Percentiles rank a stretch among this genome's conserved stretches.
Evolutionary conservation across 257 asterid species (phyloP).

Genomic region (Primulina eburnea): DNA sequence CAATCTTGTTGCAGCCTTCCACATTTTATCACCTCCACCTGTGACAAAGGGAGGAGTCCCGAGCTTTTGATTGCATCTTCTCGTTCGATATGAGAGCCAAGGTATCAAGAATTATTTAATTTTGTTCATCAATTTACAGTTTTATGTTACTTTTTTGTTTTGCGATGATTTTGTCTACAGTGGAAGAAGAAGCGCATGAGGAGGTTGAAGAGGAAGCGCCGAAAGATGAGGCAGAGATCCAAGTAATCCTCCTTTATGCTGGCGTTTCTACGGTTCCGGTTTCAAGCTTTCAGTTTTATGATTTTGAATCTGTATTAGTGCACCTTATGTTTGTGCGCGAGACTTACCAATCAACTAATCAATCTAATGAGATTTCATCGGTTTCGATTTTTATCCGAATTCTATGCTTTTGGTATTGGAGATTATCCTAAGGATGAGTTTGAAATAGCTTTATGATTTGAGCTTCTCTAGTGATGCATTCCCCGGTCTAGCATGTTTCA

Average conservation of each 20-base stretch:
- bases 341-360: not conserved
- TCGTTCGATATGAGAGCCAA: not conserved
- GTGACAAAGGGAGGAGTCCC: not conserved
- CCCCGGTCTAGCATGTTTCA: not conserved
- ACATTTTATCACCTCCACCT: not conserved
- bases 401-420: not conserved
- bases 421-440: no score
- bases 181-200: conserved; percentile 70
- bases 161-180: conserved; percentile 22
- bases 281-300: not conserved
- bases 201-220: conserved; percentile 61
- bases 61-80: not conserved
- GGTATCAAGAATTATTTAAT: not conserved
- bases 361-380: not conserved
- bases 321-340: not conserved
- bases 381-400: not conserved
- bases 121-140: not conserved
- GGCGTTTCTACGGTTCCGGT: not conserved
- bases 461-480: not conserved
- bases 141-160: not conserved
- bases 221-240: conserved; percentile 62
- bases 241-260: conserved; percentile 24
- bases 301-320: not conserved
- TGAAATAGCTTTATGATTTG: not conserved
- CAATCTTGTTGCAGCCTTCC: not conserved